Evolutionary conservation across 1,284 basidiomycete genomes (phyloP).

Genomic region (Fistulina hepatica): DNA sequence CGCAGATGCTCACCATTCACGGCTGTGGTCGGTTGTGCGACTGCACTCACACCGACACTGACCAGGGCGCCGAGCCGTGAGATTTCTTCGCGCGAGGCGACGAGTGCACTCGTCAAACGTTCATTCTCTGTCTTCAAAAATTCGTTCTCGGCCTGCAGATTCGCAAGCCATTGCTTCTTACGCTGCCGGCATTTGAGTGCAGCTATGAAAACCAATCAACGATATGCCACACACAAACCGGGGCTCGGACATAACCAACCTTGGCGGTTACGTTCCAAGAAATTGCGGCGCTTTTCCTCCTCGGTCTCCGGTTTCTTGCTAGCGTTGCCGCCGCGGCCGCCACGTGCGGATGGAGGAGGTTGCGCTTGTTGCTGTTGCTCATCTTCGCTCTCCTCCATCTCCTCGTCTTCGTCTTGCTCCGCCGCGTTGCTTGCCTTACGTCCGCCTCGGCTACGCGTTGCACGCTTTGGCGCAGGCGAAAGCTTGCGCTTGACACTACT

Average conservation of each 20-base stretch:
- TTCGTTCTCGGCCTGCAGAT: constrained; percentile 90
- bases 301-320: constrained; percentile 84
- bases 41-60: no score
- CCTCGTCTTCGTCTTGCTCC: constrained; percentile 29
- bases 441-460: constrained; percentile 39
- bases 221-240: neutral
- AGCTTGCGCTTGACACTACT: constrained; percentile 61
- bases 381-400: constrained; percentile 13
- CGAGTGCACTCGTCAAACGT: constrained; percentile 70
- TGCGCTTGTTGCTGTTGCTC: constrained; percentile 16
- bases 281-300: constrained; percentile 91
- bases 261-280: constrained; percentile 89
- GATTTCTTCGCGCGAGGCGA: constrained; percentile 69
- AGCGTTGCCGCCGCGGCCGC: constrained; percentile 18
- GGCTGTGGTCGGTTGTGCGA: no score
- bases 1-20: no score
- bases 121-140: constrained; percentile 88
- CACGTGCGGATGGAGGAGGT: constrained; percentile 16
- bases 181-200: constrained; percentile 97
- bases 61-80: constrained; percentile 65
- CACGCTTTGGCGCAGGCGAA: neutral
- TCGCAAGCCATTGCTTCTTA: constrained; percentile 95
- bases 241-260: constrained; percentile 37
- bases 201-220: constrained; percentile 37
- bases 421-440: no score